Conservation (phyloP, 768 basidiomycete genomes). For the Leccinum obscurum region DNA sequence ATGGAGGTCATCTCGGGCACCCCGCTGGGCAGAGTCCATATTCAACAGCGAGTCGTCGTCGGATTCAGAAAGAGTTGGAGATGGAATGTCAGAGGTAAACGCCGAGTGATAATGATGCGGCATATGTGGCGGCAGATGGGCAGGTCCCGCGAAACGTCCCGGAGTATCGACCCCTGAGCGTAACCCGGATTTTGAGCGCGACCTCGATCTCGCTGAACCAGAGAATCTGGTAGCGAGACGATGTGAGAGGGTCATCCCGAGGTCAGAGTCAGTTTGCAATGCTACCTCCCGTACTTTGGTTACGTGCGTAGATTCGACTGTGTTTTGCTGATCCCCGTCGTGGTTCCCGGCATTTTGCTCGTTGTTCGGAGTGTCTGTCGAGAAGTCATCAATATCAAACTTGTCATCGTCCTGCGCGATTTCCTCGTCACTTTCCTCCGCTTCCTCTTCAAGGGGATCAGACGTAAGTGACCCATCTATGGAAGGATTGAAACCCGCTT, state of each 20-base stretch:
- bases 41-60: conserved; percentile 36
- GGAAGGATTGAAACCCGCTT: conserved; percentile 6
- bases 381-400: conserved; percentile 94
- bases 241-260: conserved; percentile 32
- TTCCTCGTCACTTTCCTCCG: conserved; percentile 39
- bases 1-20: conserved; percentile 55
- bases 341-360: conserved; percentile 5
- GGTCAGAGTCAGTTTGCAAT: conserved; percentile 29
- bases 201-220: conserved; percentile 32
- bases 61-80: conserved; percentile 42
- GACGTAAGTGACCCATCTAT: conserved; percentile 15
- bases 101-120: conserved; percentile 14
- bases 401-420: conserved; percentile 67
- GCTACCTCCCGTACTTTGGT: conserved; percentile 33
- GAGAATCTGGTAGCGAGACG: conserved; percentile 32
- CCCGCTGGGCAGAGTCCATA: conserved; percentile 42
- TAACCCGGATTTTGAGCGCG: conserved; percentile 37
- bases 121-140: conserved; percentile 47
- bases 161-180: conserved; percentile 66
- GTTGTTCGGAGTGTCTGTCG: conserved; percentile 46
- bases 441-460: conserved; percentile 41
- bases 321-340: conserved; percentile 17
- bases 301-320: conserved; percentile 16
- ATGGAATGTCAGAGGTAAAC: conserved; percentile 35
- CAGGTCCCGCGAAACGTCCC: conserved; percentile 53